A percentile compares a stretch with the other conserved stretches of the same genome.
These are phyloP conservation scores for Sorghum bicolor DNA, from an alignment of 176 grass and related monocot genomes.

Conservation along the genomic window Sorghum_bicolor_NCBIv3 NC_012870.2:69145501-69146000, in stretches of 20 bases:
- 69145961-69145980: neutral
- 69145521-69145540: conserved; percentile 79
- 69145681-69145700: conserved; percentile 95
- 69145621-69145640: conserved; percentile 19
- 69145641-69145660: conserved; percentile 12
- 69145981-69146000: neutral
- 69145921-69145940: neutral
- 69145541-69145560: conserved; percentile 88
- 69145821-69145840: neutral
- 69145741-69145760: conserved; percentile 87
- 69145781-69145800: conserved; percentile 4
- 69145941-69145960: neutral
- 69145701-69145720: conserved; percentile 90
- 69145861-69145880: neutral
- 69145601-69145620: conserved; percentile 21
- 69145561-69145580: conserved; percentile 45
- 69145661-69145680: conserved; percentile 39
- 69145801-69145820: conserved; percentile 6
- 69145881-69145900: neutral
- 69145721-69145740: conserved; percentile 78
- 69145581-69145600: conserved; percentile 10
- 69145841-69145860: neutral
- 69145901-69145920: neutral
- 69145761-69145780: conserved; percentile 92
- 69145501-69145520: conserved; percentile 82